These are phyloP conservation scores for Inosperma sp. DNA, from an alignment of 768 basidiomycete species.

Conservation along the genomic window DNA sequence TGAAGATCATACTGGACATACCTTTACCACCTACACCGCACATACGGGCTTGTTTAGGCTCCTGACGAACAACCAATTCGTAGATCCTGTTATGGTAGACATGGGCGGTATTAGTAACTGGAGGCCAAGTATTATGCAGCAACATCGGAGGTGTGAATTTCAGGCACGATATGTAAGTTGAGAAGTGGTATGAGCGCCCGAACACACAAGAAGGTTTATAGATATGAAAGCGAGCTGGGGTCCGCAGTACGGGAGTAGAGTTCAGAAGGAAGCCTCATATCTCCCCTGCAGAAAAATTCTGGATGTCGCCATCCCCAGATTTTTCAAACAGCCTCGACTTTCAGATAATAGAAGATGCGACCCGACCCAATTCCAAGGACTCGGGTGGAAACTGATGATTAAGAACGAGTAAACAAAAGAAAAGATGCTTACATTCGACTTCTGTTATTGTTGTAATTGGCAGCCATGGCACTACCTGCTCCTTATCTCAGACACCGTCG, in stretches of 20 bases:
- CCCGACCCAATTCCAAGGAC: slow-evolving; percentile 3
- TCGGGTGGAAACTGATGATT: slow-evolving; percentile 5
- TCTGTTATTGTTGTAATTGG: slow-evolving; percentile 8
- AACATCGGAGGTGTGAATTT: slow-evolving; percentile 4
- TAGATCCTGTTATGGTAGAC: slow-evolving; percentile 57
- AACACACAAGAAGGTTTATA: background rate
- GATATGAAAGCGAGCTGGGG: background rate
- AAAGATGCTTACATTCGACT: slow-evolving; percentile 7
- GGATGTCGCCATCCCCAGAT: background rate
- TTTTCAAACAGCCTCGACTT: background rate
- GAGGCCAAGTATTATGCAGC: slow-evolving; percentile 11
- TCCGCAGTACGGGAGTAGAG: slow-evolving; percentile 7
- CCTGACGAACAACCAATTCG: slow-evolving; percentile 80
- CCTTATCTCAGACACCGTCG: too few relatives aligned
- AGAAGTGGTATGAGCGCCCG: too few relatives aligned
- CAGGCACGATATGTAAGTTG: background rate
- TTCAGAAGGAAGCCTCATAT: background rate
- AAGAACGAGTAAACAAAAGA: background rate
- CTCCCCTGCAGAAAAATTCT: background rate
- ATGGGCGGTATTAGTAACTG: slow-evolving; percentile 5
- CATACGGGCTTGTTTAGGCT: slow-evolving; percentile 90
- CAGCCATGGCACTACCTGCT: slow-evolving; percentile 1
- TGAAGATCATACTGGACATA: slow-evolving; percentile 30
- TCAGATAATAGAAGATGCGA: background rate
- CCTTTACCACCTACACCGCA: slow-evolving; percentile 83